These are phyloP conservation scores for Microglena sp. DNA, from an alignment of 139 green algal genomes.

Conservation along the genomic window DNA sequence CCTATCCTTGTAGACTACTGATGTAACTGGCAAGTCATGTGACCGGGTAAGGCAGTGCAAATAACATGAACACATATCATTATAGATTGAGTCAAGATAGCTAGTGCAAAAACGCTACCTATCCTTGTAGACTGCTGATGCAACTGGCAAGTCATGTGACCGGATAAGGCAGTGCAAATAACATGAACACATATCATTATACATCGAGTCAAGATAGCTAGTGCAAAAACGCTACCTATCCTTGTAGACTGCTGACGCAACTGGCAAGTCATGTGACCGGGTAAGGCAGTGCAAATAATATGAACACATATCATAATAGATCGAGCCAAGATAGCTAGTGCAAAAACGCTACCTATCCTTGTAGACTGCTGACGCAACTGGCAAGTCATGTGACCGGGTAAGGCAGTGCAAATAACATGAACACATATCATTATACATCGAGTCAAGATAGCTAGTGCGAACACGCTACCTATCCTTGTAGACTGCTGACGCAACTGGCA, in stretches of 20 bases:
- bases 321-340: slow-evolving; percentile 88
- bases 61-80: too few species aligned
- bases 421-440: slow-evolving; percentile 96
- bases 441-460: slow-evolving; percentile 88
- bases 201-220: slow-evolving; percentile 91
- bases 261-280: slow-evolving; percentile 75
- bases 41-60: slow-evolving; percentile 58
- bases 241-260: slow-evolving; percentile 58
- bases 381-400: slow-evolving; percentile 74
- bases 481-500: slow-evolving; percentile 67
- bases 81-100: slow-evolving; percentile 86
- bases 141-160: slow-evolving; percentile 76
- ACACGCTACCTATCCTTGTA: slow-evolving; percentile 82
- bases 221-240: slow-evolving; percentile 85
- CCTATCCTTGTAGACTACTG: slow-evolving; percentile 63
- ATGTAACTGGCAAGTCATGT: slow-evolving; percentile 73
- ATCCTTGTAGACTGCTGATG: slow-evolving; percentile 56
- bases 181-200: too few species aligned
- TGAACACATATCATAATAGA: too few species aligned
- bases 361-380: slow-evolving; percentile 65
- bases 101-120: slow-evolving; percentile 88
- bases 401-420: too few species aligned
- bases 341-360: slow-evolving; percentile 81
- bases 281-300: too few species aligned
- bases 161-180: too few species aligned